Base-by-base conservation (phyloP, 1,139 yeast genomes). In the Lodderomyces metapsilosis region DNA sequence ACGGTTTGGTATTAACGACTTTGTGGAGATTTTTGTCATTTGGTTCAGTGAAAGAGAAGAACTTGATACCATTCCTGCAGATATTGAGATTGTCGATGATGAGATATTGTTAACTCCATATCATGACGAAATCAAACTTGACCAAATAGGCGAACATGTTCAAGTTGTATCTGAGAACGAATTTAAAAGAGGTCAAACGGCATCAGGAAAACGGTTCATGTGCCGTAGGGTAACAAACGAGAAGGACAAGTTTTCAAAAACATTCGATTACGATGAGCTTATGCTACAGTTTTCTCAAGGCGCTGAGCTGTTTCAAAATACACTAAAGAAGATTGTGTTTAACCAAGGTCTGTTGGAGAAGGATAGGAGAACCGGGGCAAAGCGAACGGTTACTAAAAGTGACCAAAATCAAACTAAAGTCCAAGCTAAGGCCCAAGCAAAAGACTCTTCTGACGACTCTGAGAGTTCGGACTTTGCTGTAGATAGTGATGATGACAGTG, bases 101-200 rank as follows among this genome's bases (percentile, higher is more conserved):
- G 81, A 76, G 49, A 42, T 76, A 9, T 69, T 73, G 40, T 47
- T 76, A 13, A 67, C 80, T 1, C 64, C 79, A 0, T 59, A 64
- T 28, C 40, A 56, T 24, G 68, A 61, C 9, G 66, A 65, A 33
- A 52, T 74, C 4, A 45, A 50, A n/a, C 48, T 71, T 10, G 38
- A 43, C 0, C 61, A 63, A 28, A 59, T 72, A 6, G 46, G 66
- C 2, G 60, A 54, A 11, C 61, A 59, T 40, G 72, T 66, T 18
- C 58, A 52, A n/a, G 66, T 75, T 4, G 44, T 72, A 3, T 62
- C 74, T 0, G 41, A 51, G 4, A 38, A 48, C 1, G 62, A 63
- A 22, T 61, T 59, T 33, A 34, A 34, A n/a, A 58, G n/a, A 58
- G 11, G 51, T 62, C 3, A 55, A 54, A 0, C 47, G 62, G 44